Conservation (phyloP, 768 basidiomycete species). For the Cystoderma amianthinum region DNA sequence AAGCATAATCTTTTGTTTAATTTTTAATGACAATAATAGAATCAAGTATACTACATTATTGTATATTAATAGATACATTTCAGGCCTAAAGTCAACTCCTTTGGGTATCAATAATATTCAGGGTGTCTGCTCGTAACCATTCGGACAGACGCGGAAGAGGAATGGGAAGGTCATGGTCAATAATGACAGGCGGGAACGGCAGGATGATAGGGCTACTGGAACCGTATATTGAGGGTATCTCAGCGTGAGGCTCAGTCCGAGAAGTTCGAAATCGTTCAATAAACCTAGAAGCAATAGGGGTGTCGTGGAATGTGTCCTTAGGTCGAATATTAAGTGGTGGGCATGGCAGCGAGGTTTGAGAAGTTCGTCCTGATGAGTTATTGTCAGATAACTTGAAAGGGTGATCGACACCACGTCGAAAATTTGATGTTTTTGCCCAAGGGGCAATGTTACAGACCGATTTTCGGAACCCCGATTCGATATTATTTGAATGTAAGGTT, state of each 20-base stretch:
- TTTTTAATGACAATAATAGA: too few species aligned
- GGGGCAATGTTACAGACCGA: constrained; percentile 23
- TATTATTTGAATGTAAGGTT: neutral
- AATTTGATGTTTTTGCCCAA: constrained; percentile 38
- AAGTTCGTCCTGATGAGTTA: constrained; percentile 7
- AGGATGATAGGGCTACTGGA: constrained; percentile 8
- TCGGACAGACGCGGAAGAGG: constrained; percentile 42
- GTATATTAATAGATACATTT: too few species aligned
- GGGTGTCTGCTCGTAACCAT: constrained; percentile 43
- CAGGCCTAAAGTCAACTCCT: too few species aligned
- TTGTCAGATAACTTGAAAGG: constrained; percentile 35
- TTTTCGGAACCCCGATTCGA: neutral
- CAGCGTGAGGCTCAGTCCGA: constrained; percentile 20
- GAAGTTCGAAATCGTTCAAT: constrained; percentile 33
- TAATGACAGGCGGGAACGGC: constrained; percentile 32
- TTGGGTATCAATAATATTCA: too few species aligned
- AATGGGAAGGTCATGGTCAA: constrained; percentile 49
- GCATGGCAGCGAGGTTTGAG: constrained; percentile 8
- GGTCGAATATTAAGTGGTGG: constrained; percentile 19
- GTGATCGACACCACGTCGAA: constrained; percentile 50
- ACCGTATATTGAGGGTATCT: constrained; percentile 14
- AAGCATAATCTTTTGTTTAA: too few species aligned
- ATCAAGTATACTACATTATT: too few species aligned
- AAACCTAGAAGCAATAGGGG: constrained; percentile 26
- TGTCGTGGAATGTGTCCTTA: constrained; percentile 10